A percentile compares a stretch with the other conserved stretches of the same genome.
phyloP scores from a whole-genome alignment of 495 filamentous ascomycete genomes.

The Sphaerosporella brunnea region DNA sequence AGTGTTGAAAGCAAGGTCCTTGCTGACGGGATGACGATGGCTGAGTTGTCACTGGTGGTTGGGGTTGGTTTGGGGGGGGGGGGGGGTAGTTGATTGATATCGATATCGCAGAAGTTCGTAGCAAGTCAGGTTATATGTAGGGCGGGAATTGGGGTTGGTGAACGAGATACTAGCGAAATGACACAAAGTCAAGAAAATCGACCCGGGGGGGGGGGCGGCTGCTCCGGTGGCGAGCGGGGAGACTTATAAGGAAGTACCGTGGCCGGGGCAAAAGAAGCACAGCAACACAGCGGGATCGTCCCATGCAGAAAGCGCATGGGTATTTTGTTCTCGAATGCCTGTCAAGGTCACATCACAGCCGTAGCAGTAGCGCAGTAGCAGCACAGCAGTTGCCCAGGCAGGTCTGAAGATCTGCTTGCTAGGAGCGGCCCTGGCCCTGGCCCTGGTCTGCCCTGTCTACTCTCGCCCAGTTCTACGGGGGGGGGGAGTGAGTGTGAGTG shows the following conservation, averaged over 20 bases:
- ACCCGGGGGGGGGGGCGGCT: background rate
- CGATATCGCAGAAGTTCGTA: background rate
- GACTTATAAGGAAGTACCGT: slow-evolving; percentile 8
- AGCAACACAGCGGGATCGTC: too few relatives aligned
- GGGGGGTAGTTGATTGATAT: background rate
- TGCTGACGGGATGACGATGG: too few relatives aligned
- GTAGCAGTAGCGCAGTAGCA: too few relatives aligned
- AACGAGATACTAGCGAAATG: background rate
- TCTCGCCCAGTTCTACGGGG: background rate
- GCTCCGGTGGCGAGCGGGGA: background rate
- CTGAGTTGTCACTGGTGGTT: slow-evolving; percentile 1
- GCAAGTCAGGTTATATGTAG: too few relatives aligned
- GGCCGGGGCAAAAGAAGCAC: too few relatives aligned
- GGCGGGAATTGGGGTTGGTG: background rate
- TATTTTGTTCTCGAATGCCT: slow-evolving; percentile 6
- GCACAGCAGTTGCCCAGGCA: background rate
- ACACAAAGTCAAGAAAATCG: background rate
- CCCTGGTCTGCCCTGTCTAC: background rate
- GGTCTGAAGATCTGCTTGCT: slow-evolving; percentile 2
- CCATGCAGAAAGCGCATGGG: slow-evolving; percentile 3
- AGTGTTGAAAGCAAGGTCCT: too few relatives aligned
- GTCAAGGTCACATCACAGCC: too few relatives aligned
- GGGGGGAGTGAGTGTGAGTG: background rate
- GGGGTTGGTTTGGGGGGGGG: background rate
- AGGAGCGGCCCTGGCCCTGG: background rate